Percentiles rank a stretch among this genome's conserved stretches.
phyloP scores from a whole-genome alignment of 140 eudicot species.

The Cichorium intybus region DNA sequence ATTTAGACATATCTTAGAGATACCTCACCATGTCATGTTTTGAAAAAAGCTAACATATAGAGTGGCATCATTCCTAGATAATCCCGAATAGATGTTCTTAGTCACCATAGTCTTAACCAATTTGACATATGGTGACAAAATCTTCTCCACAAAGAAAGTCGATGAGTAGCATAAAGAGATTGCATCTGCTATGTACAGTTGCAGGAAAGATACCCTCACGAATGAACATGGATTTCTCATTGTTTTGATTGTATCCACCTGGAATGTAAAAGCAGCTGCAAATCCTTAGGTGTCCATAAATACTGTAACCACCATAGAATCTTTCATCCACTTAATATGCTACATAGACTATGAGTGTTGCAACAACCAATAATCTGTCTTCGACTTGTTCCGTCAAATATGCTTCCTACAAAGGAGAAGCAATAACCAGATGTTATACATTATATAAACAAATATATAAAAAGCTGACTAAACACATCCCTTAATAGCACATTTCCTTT shows the following conservation, averaged over 20 bases:
- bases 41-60: not conserved
- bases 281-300: not conserved
- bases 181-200: not conserved
- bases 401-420: conserved; percentile 19
- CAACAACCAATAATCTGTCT: conserved; percentile 10
- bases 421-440: not conserved
- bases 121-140: not conserved
- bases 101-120: conserved; percentile 2
- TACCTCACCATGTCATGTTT: conserved; percentile 3
- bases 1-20: not conserved
- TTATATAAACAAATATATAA: not conserved
- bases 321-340: not conserved
- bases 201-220: not conserved
- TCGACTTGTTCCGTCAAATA: not conserved
- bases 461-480: not conserved
- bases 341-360: conserved; percentile 8
- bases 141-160: not conserved
- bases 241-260: conserved; percentile 18
- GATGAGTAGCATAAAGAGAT: not conserved
- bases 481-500: too few species aligned
- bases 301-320: conserved; percentile 2
- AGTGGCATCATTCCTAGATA: not conserved
- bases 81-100: not conserved
- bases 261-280: conserved; percentile 2
- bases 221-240: not conserved